Evolutionary conservation across 2,329 filamentous ascomycete species (phyloP).

Genomic region (Paracorniculantispora psalliotae): DNA sequence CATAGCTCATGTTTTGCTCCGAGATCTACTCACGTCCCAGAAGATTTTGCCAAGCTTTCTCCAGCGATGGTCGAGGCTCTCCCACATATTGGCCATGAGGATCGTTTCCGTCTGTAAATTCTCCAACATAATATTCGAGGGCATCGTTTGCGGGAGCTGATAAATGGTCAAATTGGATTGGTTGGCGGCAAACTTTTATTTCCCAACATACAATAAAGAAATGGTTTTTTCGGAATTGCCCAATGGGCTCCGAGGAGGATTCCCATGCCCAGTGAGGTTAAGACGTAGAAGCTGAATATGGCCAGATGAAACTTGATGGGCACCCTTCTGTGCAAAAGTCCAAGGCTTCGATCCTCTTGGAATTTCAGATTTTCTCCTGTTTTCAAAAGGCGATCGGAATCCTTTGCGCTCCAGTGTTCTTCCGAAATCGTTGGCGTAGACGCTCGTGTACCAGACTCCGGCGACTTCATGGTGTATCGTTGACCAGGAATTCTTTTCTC

Average conservation of each 20-base stretch:
- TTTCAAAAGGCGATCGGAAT: neutral
- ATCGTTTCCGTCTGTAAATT: constrained; percentile 8
- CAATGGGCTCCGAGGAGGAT: neutral
- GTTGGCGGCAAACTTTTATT: neutral
- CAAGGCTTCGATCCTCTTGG: no score
- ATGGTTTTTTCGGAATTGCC: neutral
- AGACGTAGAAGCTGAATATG: constrained; percentile 8
- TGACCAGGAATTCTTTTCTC: neutral
- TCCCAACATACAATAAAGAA: constrained; percentile 4
- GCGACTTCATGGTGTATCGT: neutral
- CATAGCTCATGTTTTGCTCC: neutral
- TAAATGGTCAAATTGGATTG: neutral
- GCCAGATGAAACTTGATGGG: neutral
- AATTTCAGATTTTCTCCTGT: neutral
- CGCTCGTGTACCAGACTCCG: constrained; percentile 2
- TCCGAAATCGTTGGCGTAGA: constrained; percentile 4
- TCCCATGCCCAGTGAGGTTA: neutral
- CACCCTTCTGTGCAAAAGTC: neutral
- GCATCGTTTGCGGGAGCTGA: constrained; percentile 10
- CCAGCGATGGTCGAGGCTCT: constrained; percentile 9
- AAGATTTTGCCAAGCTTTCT: constrained; percentile 9
- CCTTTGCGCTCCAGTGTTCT: constrained; percentile 2
- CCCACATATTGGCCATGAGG: constrained; percentile 11
- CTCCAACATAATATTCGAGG: constrained; percentile 6
- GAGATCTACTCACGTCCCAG: neutral